Conservation (phyloP, 306 rosid species). For the Gleditsia sinensis region DNA sequence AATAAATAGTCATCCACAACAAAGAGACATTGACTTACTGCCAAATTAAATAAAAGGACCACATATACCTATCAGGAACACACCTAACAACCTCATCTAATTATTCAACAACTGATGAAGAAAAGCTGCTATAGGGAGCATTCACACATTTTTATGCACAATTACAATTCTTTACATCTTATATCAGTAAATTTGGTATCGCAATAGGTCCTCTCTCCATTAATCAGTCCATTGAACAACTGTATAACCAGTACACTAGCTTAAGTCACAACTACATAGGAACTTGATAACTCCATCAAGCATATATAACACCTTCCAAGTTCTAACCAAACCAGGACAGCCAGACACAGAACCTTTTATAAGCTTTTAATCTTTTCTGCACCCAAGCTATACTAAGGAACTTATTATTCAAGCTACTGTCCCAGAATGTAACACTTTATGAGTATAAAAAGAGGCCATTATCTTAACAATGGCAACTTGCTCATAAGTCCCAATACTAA, state of each 20-base stretch:
- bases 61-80: background rate
- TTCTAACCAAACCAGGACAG: background rate
- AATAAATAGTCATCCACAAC: slow-evolving; percentile 39
- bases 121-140: background rate
- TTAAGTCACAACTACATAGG: background rate
- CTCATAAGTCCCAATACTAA: background rate
- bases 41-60: background rate
- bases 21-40: background rate
- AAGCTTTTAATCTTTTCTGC: slow-evolving; percentile 15
- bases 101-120: slow-evolving; percentile 5
- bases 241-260: background rate
- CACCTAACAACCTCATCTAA: background rate
- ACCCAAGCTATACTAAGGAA: background rate
- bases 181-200: slow-evolving; percentile 7
- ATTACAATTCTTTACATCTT: background rate
- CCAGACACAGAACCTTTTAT: background rate
- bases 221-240: slow-evolving; percentile 13
- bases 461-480: background rate
- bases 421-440: slow-evolving; percentile 3
- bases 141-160: background rate
- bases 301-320: slow-evolving; percentile 11
- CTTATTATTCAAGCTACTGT: slow-evolving; percentile 5
- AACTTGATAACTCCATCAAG: background rate
- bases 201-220: slow-evolving; percentile 1
- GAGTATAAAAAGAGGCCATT: background rate